Evolutionary conservation across 75 land plant species (phyloP), one percentile per base, ranked within the genome.

Genomic region (Selaginella tamariscina): DNA sequence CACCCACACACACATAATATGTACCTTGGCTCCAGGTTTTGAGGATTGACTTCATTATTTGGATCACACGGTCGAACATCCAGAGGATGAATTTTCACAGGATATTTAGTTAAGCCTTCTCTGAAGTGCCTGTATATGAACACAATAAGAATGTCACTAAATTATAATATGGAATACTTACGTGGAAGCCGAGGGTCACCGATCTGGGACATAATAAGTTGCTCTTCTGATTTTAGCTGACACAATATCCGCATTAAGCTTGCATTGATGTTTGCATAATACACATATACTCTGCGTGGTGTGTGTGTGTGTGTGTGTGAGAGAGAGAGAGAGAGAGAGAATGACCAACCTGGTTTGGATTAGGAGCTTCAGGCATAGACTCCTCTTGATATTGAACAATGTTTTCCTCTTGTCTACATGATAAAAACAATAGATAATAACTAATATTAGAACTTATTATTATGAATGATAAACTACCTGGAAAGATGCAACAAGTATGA

Each of bases 121-220:
- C 49, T 39, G 11, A 39, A 5, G 5, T 39, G 5, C 49, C 49
- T 39, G 15, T n/a, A n/a, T n/a, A n/a, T n/a, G n/a, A n/a, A n/a
- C n/a, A 39, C 49, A 15, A 39, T 5, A 39, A 15, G 5, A 5
- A 5, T 39, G 49, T 39, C 49, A 39, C 5, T 39, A 39, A 39
- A 15, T 39, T 15, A n/a, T 39, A 5, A 39, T 15, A 39, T 39
- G 49, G 49, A 39, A 39, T 31, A 24, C 75, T 76, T 75, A 95
- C 99, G 68, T 11, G 97, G 99, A 67, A 91, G 80, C 27, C 84
- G 84, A 60, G 99, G 99, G 83, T 95, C 97, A 62, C 80, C 81
- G 24, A 80, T 69, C 28, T 82, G 84, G 68, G 78, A 80, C 70
- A 87, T 84, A 11, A 81, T 68, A 29, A 85, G 33, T 49, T 82